phyloP scores from a whole-genome alignment of 163 green algal species.

The Coccomyxa subellipsoidea region DNA sequence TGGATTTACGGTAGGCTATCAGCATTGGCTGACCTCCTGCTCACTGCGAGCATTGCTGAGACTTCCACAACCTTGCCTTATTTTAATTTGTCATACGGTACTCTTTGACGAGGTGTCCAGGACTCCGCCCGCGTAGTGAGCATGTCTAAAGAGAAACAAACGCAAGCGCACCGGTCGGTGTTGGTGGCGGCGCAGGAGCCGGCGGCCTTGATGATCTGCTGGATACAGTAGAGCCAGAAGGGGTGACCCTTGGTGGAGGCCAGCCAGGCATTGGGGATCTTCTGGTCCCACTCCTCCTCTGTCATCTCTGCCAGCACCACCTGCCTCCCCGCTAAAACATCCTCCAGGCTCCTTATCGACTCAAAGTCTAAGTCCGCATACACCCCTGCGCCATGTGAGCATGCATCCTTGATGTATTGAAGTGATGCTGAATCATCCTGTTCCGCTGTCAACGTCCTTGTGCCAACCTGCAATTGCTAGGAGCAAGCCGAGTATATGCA shows the following conservation, averaged over 20 bases:
- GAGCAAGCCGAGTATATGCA: too few relatives aligned
- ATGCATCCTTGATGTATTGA: neutral
- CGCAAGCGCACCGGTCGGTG: neutral
- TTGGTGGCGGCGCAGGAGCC: neutral
- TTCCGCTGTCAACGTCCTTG: too few relatives aligned
- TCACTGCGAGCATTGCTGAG: too few relatives aligned
- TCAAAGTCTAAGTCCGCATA: conserved; percentile 31
- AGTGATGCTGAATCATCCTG: too few relatives aligned
- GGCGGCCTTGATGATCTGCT: conserved; percentile 18
- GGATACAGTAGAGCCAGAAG: conserved; percentile 24
- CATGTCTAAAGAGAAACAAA: neutral
- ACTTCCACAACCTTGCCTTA: too few relatives aligned
- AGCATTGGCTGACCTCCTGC: too few relatives aligned
- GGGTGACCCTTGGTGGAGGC: conserved; percentile 15
- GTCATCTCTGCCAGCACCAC: conserved; percentile 12
- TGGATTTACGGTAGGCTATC: too few relatives aligned
- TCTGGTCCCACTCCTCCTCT: conserved; percentile 16
- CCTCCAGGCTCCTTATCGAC: conserved; percentile 9
- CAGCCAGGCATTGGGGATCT: conserved; percentile 30
- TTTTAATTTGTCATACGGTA: too few relatives aligned
- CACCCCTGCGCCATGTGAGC: neutral
- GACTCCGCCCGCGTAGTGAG: too few relatives aligned
- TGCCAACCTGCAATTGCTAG: too few relatives aligned
- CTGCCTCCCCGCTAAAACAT: conserved; percentile 8
- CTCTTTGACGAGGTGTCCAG: too few relatives aligned